These are phyloP conservation scores for Trebouxia gelatinosa DNA, from an alignment of 163 green algal species.

Conservation along the genomic window DNA sequence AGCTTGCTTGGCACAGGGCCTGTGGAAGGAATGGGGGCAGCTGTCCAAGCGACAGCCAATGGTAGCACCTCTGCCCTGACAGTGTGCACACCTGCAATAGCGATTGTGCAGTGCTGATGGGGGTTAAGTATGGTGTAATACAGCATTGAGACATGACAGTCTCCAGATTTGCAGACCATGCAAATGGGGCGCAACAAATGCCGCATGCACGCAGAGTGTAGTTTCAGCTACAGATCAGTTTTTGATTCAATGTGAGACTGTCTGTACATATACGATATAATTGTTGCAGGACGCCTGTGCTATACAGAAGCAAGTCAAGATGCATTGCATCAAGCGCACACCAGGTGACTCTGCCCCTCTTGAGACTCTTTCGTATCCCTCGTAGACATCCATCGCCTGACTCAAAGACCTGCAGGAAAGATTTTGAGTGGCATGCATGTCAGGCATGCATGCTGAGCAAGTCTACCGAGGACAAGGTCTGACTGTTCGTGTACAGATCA, in stretches of 20 bases:
- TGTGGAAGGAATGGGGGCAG: conserved; percentile 66
- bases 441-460: background rate
- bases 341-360: conserved; percentile 23
- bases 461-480: too few species aligned
- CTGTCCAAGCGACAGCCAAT: conserved; percentile 68
- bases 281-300: background rate
- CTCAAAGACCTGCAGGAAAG: background rate
- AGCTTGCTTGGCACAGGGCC: conserved; percentile 59
- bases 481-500: background rate
- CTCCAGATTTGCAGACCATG: too few species aligned
- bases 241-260: background rate
- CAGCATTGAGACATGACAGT: background rate
- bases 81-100: conserved; percentile 56
- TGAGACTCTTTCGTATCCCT: conserved; percentile 20
- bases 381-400: conserved; percentile 4
- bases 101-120: background rate
- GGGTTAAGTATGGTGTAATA: too few species aligned
- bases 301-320: background rate
- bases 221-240: background rate
- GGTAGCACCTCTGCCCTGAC: conserved; percentile 60
- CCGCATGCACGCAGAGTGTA: background rate
- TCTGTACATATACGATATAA: background rate
- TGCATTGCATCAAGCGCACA: background rate
- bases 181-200: too few species aligned
- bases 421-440: background rate